Percentiles rank a stretch among this genome's conserved stretches.
Evolutionary conservation across 495 filamentous ascomycete species (phyloP).

Genomic region (Penicillium chermesinum): DNA sequence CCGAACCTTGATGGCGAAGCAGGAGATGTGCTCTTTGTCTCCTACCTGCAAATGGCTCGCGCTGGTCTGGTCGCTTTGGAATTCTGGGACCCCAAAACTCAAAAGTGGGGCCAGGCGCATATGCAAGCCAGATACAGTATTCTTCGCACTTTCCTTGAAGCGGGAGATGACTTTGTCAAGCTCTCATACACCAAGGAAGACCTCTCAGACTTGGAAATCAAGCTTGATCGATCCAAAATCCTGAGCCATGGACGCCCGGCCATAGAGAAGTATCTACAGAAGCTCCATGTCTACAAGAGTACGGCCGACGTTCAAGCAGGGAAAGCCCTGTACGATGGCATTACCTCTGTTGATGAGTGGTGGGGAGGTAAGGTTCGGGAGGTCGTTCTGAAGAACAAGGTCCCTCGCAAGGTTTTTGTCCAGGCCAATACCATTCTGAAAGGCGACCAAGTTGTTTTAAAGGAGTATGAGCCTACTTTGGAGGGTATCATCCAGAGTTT

Average conservation of each 20-base stretch:
- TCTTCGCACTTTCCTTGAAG: slow-evolving; percentile 78
- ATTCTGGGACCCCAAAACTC: slow-evolving; percentile 77
- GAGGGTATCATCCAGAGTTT: slow-evolving; percentile 90
- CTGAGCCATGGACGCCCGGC: slow-evolving; percentile 62
- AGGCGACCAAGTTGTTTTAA: slow-evolving; percentile 69
- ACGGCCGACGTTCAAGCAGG: slow-evolving; percentile 79
- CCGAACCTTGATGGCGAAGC: slow-evolving; percentile 67
- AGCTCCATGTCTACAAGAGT: slow-evolving; percentile 87
- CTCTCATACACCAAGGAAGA: slow-evolving; percentile 70
- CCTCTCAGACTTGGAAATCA: slow-evolving; percentile 73
- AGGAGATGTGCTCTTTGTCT: slow-evolving; percentile 77
- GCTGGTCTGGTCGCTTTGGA: slow-evolving; percentile 81
- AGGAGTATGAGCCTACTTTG: slow-evolving; percentile 81
- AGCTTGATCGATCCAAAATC: slow-evolving; percentile 80
- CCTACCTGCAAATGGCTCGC: slow-evolving; percentile 88
- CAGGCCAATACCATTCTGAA: slow-evolving; percentile 82
- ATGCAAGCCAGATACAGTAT: slow-evolving; percentile 94
- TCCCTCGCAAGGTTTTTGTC: slow-evolving; percentile 92
- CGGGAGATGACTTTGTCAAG: slow-evolving; percentile 75
- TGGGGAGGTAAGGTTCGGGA: slow-evolving; percentile 72
- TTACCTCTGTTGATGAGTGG: slow-evolving; percentile 76
- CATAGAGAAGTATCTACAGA: slow-evolving; percentile 83
- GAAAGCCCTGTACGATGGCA: slow-evolving; percentile 69
- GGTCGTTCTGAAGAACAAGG: slow-evolving; percentile 78
- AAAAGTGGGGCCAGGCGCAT: slow-evolving; percentile 93